These are phyloP conservation scores for Scleroderma citrinum DNA, from an alignment of 768 basidiomycete species.

Conservation along the genomic window DNA sequence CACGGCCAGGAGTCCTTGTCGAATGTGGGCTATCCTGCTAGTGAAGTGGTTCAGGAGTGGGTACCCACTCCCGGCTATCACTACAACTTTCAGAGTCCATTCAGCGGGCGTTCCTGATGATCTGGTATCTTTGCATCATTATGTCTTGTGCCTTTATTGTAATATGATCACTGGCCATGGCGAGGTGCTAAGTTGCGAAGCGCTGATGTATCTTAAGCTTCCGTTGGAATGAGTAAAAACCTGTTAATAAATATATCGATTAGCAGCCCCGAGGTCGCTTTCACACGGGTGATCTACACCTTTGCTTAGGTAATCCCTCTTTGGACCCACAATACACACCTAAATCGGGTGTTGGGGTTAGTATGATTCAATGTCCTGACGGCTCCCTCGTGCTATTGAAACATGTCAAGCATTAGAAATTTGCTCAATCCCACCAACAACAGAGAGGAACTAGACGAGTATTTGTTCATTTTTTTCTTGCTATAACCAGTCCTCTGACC, in stretches of 20 bases:
- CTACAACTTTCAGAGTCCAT: conserved; percentile 15
- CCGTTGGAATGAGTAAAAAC: no score
- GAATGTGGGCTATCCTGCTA: conserved; percentile 13
- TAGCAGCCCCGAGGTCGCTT: no score
- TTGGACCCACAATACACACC: conserved; percentile 29
- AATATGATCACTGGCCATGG: no score
- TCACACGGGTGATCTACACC: no score
- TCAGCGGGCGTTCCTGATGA: conserved; percentile 13
- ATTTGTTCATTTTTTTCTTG: conserved; percentile 15
- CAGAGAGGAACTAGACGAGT: conserved; percentile 38
- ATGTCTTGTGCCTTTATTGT: background rate
- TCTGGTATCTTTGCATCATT: background rate
- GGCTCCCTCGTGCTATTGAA: conserved; percentile 20
- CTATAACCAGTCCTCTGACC: conserved; percentile 7
- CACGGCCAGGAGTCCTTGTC: conserved; percentile 7
- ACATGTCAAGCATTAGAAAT: conserved; percentile 52
- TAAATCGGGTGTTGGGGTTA: conserved; percentile 6
- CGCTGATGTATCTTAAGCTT: no score
- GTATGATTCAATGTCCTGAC: conserved; percentile 1
- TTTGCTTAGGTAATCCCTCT: conserved; percentile 21
- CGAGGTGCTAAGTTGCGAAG: no score
- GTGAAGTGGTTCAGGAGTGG: conserved; percentile 17
- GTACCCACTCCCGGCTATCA: conserved; percentile 10
- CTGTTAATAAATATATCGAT: no score
- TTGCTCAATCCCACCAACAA: conserved; percentile 51